These are phyloP conservation scores for Peronospora belbahrii DNA, from an alignment of 352 stramenopile genomes.

Conservation along the genomic window DNA sequence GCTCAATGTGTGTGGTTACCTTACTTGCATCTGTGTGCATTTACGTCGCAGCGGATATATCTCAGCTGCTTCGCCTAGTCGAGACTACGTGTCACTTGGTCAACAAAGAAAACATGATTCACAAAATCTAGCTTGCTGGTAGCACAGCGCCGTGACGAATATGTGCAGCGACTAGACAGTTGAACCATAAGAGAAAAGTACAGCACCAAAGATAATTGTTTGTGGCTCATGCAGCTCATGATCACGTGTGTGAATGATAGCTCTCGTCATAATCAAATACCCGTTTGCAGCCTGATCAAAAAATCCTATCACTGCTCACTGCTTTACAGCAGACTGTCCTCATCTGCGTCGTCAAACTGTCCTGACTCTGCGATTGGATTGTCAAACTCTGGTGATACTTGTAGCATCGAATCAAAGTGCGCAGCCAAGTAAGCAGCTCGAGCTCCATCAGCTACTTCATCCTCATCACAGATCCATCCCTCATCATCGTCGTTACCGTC, in stretches of 20 bases:
- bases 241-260: not conserved
- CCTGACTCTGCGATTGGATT: conserved; percentile 29
- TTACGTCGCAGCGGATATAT: conserved; percentile 82
- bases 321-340: conserved; percentile 44
- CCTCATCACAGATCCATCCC: conserved; percentile 77
- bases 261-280: not conserved
- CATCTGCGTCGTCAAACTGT: conserved; percentile 79
- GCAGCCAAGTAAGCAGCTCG: conserved; percentile 51
- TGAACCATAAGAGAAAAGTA: conserved; percentile 17
- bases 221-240: not conserved
- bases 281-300: not conserved
- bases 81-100: conserved; percentile 98
- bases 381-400: conserved; percentile 45
- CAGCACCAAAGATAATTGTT: conserved; percentile 9
- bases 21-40: conserved; percentile 6
- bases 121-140: conserved; percentile 67
- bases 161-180: conserved; percentile 1
- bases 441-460: conserved; percentile 63
- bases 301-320: conserved; percentile 18
- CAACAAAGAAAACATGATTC: conserved; percentile 98
- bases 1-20: not conserved
- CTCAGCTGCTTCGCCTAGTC: conserved; percentile 91
- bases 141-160: conserved; percentile 6
- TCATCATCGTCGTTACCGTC: conserved; percentile 41
- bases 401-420: conserved; percentile 63